Conservation (phyloP, 176 grass and related monocot genomes). For the Microstegium vimineum region DNA sequence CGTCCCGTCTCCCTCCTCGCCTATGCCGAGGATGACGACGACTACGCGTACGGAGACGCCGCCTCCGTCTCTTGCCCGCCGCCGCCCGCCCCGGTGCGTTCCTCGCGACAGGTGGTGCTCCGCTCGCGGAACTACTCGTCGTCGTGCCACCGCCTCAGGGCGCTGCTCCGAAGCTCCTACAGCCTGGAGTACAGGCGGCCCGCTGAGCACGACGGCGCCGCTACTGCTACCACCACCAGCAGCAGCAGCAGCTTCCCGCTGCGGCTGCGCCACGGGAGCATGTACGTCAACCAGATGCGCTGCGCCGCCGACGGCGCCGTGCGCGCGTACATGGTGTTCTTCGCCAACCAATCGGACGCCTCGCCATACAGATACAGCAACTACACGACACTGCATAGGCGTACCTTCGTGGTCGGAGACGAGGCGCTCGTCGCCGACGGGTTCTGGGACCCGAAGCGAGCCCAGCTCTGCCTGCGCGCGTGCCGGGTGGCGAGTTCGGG, state of each 20-base stretch:
- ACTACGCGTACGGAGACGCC: neutral
- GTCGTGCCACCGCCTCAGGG: neutral
- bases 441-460: neutral
- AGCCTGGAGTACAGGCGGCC: neutral
- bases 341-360: neutral
- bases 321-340: conserved; percentile 20
- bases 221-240: too few relatives aligned
- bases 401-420: neutral
- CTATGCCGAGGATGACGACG: neutral
- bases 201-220: neutral
- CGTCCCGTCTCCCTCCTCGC: neutral
- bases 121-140: neutral
- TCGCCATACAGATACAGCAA: neutral
- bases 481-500: neutral
- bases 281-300: neutral
- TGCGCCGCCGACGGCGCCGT: neutral
- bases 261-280: neutral
- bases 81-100: neutral
- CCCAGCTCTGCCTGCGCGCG: neutral
- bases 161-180: neutral
- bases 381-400: neutral
- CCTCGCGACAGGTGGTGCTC: neutral
- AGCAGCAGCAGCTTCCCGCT: neutral
- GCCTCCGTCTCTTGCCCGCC: neutral
- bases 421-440: conserved; percentile 16